Evolutionary conservation across 768 basidiomycete species (phyloP).

Genomic region (Hygrophorus pudorinus): DNA sequence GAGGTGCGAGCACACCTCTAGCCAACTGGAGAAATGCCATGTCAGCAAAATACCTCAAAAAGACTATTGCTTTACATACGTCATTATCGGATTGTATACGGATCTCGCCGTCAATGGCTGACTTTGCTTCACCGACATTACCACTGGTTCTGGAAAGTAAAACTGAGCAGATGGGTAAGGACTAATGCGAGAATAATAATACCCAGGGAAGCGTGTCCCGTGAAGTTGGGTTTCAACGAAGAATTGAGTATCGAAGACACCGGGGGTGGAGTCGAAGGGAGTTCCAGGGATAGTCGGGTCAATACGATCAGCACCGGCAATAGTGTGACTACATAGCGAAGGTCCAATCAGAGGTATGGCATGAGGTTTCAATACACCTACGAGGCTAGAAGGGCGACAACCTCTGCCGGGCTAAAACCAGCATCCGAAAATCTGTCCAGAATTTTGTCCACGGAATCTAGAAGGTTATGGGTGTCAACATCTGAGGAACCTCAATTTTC

Average conservation of each 20-base stretch:
- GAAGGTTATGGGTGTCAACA: neutral
- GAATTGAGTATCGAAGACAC: conserved; percentile 33
- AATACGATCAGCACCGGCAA: conserved; percentile 24
- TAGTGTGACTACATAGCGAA: conserved; percentile 11
- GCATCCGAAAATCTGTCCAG: conserved; percentile 21
- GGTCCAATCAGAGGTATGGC: neutral
- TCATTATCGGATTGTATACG: too few relatives aligned
- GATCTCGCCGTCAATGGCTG: too few relatives aligned
- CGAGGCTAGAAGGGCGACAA: conserved; percentile 29
- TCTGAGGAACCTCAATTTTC: conserved; percentile 12
- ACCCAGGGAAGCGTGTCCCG: conserved; percentile 27
- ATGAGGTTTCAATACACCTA: conserved; percentile 6
- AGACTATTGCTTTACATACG: conserved; percentile 19
- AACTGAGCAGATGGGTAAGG: conserved; percentile 6
- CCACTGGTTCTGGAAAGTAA: conserved; percentile 20
- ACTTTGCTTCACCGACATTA: conserved; percentile 10
- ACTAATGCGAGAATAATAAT: neutral
- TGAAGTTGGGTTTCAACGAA: conserved; percentile 36
- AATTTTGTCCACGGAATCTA: conserved; percentile 1
- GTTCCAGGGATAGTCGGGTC: conserved; percentile 21
- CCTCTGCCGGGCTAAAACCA: conserved; percentile 24
- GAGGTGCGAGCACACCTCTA: conserved; percentile 11
- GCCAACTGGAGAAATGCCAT: conserved; percentile 31
- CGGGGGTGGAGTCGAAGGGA: conserved; percentile 38
- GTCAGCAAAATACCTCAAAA: conserved; percentile 35